Conservation (phyloP, 2,329 filamentous ascomycete genomes). For the Diplodia scrobiculata region DNA sequence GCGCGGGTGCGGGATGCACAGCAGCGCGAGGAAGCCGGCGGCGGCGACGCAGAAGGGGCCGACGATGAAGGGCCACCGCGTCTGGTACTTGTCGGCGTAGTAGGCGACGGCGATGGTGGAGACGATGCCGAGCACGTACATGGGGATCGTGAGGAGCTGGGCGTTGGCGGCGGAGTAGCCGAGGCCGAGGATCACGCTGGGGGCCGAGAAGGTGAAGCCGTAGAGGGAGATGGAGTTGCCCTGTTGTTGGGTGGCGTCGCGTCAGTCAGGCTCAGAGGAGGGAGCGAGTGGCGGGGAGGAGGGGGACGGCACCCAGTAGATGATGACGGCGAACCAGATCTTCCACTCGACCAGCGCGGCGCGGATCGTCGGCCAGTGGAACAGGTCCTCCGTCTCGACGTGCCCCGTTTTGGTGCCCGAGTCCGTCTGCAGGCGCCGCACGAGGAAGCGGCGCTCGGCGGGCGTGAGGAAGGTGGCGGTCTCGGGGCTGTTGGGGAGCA, state of each 20-base stretch:
- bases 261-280: neutral
- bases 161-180: constrained; percentile 39
- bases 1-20: constrained; percentile 4
- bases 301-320: neutral
- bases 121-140: constrained; percentile 35
- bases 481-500: constrained; percentile 61
- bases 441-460: constrained; percentile 37
- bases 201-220: constrained; percentile 8
- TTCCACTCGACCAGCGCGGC: constrained; percentile 25
- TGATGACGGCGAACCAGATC: constrained; percentile 22
- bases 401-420: constrained; percentile 2
- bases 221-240: constrained; percentile 16
- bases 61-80: constrained; percentile 37
- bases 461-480: constrained; percentile 33
- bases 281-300: neutral
- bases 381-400: constrained; percentile 17
- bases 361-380: constrained; percentile 4
- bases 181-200: constrained; percentile 30
- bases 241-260: neutral
- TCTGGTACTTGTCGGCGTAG: constrained; percentile 36
- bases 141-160: constrained; percentile 38
- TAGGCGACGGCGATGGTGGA: constrained; percentile 35
- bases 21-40: neutral
- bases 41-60: constrained; percentile 42
- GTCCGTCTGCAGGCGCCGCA: constrained; percentile 32